These are phyloP conservation scores for Stenocarpella maydis DNA, from an alignment of 2,329 filamentous ascomycete genomes.

Conservation along the genomic window DNA sequence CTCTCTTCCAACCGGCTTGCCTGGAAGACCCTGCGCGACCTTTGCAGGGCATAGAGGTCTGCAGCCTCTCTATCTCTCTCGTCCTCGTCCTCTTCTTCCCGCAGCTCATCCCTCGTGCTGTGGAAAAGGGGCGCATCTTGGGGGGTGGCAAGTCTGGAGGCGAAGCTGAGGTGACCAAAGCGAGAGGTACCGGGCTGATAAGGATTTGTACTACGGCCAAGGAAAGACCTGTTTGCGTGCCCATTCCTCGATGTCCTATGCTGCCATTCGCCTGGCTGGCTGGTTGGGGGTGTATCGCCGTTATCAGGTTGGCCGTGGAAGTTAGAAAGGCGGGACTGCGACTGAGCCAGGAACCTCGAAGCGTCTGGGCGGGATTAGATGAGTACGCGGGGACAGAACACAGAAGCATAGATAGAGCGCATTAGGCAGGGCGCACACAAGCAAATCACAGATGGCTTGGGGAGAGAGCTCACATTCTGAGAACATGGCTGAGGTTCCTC, in stretches of 20 bases:
- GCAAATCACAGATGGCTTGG: background rate
- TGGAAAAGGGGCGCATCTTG: slow-evolving; percentile 94
- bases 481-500: slow-evolving; percentile 66
- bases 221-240: slow-evolving; percentile 51
- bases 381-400: background rate
- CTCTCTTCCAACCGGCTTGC: slow-evolving; percentile 85
- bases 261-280: slow-evolving; percentile 48
- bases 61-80: slow-evolving; percentile 90
- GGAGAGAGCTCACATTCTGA: slow-evolving; percentile 81
- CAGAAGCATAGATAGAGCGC: too few relatives aligned
- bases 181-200: slow-evolving; percentile 79
- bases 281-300: slow-evolving; percentile 47
- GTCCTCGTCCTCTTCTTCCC: slow-evolving; percentile 91
- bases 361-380: slow-evolving; percentile 71
- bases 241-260: slow-evolving; percentile 43
- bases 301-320: slow-evolving; percentile 66
- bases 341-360: slow-evolving; percentile 95
- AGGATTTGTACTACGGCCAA: slow-evolving; percentile 68
- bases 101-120: slow-evolving; percentile 87
- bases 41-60: slow-evolving; percentile 92
- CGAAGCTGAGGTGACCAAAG: slow-evolving; percentile 76
- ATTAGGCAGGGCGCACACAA: background rate
- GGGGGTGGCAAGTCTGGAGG: slow-evolving; percentile 74
- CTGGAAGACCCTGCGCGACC: slow-evolving; percentile 87
- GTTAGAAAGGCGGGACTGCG: slow-evolving; percentile 85